Base-by-base conservation (phyloP, 2,329 filamentous ascomycete genomes). In the Cladosporium sp. region DNA sequence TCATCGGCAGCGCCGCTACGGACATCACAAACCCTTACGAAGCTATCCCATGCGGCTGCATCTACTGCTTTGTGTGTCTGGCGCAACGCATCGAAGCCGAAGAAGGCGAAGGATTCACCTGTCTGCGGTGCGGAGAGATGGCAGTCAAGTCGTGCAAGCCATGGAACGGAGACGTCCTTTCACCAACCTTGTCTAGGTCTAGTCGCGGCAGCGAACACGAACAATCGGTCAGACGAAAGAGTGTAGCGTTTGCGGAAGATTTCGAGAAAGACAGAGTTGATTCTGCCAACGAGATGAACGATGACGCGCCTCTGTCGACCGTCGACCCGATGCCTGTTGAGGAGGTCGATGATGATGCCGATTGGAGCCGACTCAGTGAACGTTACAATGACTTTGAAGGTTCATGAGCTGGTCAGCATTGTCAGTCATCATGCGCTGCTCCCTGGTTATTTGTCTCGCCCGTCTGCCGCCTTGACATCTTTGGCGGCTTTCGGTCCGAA, bases 1-100 rank as follows among this genome's bases (percentile, higher is more conserved):
- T 95, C 9, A 78, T 94, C 36, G 92, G 91, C 15, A 94, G 87
- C 15, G 87, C 88, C 6, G 86, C 90, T 57, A 96, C 91, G 0
- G 93, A 97, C 62, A 85, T 97, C 54, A 96, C 92, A 4, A 98
- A 97, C 65, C 91, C 93, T 0, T 98, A 98, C 66, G 89, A 95
- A 70, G 82, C 90, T 0, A 80, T 91, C 2, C 85, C 89, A 0
- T 98, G 93, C 62, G 86, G 86, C 0, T 95, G 91, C 67, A 78
- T 96, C 52, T 98, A 97, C 71, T 98, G 93, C 69, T 98, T 94
- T 65, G 88, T 95, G 15, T 98, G 93, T 63, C 71, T 97, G n/a
- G 89, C 91, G 3, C 88, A 90, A 51, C 82, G 88, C 53, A 78
- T 98, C 38, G 92, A 96, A 68, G 82, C 85, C 4, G 92, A 97